Evolutionary conservation across 306 rosid genomes (phyloP).

Genomic region (Pyrus bretschneideri): DNA sequence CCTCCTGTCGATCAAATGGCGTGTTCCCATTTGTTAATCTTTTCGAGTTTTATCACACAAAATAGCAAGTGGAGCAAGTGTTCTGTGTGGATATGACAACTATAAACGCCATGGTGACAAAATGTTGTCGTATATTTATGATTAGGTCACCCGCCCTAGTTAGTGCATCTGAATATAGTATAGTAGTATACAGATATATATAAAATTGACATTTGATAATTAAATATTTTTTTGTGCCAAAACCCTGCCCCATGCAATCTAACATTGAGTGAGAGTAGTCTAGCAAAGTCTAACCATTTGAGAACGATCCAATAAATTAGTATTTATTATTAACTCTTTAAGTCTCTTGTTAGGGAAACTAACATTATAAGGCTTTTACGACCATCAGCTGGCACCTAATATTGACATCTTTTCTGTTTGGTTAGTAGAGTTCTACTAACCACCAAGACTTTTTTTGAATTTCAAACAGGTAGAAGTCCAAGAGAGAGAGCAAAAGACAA

Average conservation of each 20-base stretch:
- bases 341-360: conserved; percentile 68
- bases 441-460: conserved; percentile 51
- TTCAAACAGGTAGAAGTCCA: conserved; percentile 34
- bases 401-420: conserved; percentile 44
- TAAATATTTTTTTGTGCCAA: conserved; percentile 2
- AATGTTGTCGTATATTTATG: neutral
- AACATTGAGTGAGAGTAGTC: conserved; percentile 16
- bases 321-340: neutral
- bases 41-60: neutral
- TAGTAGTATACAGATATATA: neutral
- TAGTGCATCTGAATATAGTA: conserved; percentile 18
- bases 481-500: neutral
- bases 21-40: neutral
- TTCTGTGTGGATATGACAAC: neutral
- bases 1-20: neutral
- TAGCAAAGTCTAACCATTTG: conserved; percentile 32
- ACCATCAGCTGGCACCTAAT: conserved; percentile 45
- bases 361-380: conserved; percentile 47
- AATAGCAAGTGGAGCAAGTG: neutral
- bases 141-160: conserved; percentile 54
- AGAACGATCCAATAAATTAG: conserved; percentile 28
- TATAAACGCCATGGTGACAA: neutral
- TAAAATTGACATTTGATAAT: neutral
- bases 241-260: conserved; percentile 34
- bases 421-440: conserved; percentile 66